These are phyloP conservation scores for Lasiodiplodia gonubiensis DNA, from an alignment of 2,329 filamentous ascomycete species.

Conservation along the genomic window DNA sequence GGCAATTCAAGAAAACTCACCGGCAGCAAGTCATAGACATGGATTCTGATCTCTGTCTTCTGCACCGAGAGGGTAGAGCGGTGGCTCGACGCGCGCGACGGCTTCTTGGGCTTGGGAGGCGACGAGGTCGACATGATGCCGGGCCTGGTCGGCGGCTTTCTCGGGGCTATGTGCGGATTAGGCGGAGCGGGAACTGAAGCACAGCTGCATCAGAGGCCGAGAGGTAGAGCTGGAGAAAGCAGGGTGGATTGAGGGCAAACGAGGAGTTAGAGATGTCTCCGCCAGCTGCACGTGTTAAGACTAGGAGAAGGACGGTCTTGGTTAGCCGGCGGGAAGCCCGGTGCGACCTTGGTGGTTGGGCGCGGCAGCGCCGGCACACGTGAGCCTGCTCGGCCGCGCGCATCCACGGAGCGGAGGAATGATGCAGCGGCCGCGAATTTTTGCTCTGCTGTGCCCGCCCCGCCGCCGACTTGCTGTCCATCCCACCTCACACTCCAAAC, in stretches of 20 bases:
- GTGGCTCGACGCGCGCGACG: constrained; percentile 51
- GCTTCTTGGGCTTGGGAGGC: constrained; percentile 36
- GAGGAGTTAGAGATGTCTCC: not conserved
- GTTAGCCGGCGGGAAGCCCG: constrained; percentile 17
- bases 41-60: constrained; percentile 75
- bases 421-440: constrained; percentile 23
- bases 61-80: constrained; percentile 71
- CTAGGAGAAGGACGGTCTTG: constrained; percentile 23
- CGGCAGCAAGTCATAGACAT: constrained; percentile 78
- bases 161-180: constrained; percentile 27
- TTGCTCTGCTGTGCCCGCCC: constrained; percentile 8
- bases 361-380: constrained; percentile 13
- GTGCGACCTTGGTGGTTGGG: constrained; percentile 26
- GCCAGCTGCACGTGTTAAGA: constrained; percentile 8
- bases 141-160: constrained; percentile 20
- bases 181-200: constrained; percentile 9
- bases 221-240: not conserved
- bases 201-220: constrained; percentile 6
- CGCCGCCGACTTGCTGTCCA: not conserved
- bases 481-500: constrained; percentile 19
- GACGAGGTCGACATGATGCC: constrained; percentile 24
- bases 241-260: not conserved
- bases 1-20: constrained; percentile 49
- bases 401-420: constrained; percentile 25
- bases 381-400: constrained; percentile 2